Evolutionary conservation across 140 eudicot genomes (phyloP), one percentile per base, ranked within the genome.

Genomic region (Senecio squalidus): DNA sequence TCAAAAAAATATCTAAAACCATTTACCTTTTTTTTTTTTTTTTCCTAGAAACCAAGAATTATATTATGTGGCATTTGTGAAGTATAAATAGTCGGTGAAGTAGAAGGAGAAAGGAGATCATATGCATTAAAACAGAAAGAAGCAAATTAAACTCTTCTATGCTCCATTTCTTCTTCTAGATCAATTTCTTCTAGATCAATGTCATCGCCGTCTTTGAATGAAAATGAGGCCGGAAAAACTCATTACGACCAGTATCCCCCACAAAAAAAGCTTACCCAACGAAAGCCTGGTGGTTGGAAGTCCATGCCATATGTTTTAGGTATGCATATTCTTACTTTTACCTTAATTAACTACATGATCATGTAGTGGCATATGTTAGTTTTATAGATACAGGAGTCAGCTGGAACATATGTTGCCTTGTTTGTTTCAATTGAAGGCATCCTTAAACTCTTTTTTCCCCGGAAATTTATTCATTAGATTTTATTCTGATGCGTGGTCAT

Each of bases 251-350:
- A 58, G 24, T 0, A 16, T 65, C 50, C 70, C 21, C 66, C 70
- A 22, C 66, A 5, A 10, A 24, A 62, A 0, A 56, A 74, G 15
- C 16, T 10, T 15, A n/a, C 66, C 50, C 31, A 34, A 26, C 82
- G 79, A 18, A 82, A 82, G 59, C 93, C 93, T 3, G 95, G 97
- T 20, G 97, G 97, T 58, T 82, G 95, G 95, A 90, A 70, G 57
- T 60, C 97, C 81, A 90, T 86, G 94, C 91, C 94, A 1, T 90
- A 63, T 55, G 28, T 90, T 60, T 53, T 90, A 67, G 97, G 95
- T 89, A 46, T 13, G 20, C 1, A 49, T 67, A 72, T 43, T 0
- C 75, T 58, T 73, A 60, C 43, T 18, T 2, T 28, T 34, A 20
- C 16, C 16, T 9, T n/a, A n/a, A n/a, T 16, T 58, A 9, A 16